Evolutionary conservation across 2,329 filamentous ascomycete genomes (phyloP).

Genomic region (Aureobasidium sp.): DNA sequence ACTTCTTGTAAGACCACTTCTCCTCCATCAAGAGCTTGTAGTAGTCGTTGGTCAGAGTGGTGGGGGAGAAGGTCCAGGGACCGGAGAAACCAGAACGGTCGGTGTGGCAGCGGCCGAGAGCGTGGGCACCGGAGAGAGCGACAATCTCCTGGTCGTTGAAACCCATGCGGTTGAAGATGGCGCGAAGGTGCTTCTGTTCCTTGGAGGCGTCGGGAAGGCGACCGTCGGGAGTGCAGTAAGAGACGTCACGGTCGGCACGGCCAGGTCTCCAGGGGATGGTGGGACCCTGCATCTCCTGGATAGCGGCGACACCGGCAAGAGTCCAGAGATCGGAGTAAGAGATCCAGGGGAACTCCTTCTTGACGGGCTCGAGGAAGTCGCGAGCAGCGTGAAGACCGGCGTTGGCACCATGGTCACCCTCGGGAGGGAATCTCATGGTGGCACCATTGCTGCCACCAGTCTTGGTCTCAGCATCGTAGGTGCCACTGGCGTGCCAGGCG

Average conservation of each 20-base stretch:
- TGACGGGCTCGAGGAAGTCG: conserved; percentile 88
- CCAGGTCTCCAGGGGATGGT: conserved; percentile 82
- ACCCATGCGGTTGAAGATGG: conserved; percentile 94
- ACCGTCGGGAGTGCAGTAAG: conserved; percentile 88
- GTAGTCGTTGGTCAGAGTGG: conserved; percentile 90
- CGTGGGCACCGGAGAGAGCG: conserved; percentile 77
- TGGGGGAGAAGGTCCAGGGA: conserved; percentile 88
- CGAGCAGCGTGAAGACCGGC: conserved; percentile 80
- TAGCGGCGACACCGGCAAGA: conserved; percentile 71
- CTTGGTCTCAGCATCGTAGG: conserved; percentile 77
- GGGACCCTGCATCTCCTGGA: conserved; percentile 94
- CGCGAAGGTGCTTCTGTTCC: conserved; percentile 72
- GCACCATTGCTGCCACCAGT: conserved; percentile 95
- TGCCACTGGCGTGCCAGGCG: conserved; percentile 91
- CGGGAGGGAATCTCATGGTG: conserved; percentile 91
- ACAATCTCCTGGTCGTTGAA: conserved; percentile 98
- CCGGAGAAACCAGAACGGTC: conserved; percentile 84
- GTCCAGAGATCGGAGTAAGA: conserved; percentile 96
- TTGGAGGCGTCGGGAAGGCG: conserved; percentile 78
- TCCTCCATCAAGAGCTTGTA: conserved; percentile 80
- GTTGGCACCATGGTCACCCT: conserved; percentile 87
- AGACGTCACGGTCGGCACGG: conserved; percentile 68
- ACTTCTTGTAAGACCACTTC: conserved; percentile 90
- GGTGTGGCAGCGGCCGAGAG: conserved; percentile 81
- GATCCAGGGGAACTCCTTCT: conserved; percentile 91